phyloP scores from a whole-genome alignment of 768 basidiomycete genomes.

The Tephrocybe rancida region DNA sequence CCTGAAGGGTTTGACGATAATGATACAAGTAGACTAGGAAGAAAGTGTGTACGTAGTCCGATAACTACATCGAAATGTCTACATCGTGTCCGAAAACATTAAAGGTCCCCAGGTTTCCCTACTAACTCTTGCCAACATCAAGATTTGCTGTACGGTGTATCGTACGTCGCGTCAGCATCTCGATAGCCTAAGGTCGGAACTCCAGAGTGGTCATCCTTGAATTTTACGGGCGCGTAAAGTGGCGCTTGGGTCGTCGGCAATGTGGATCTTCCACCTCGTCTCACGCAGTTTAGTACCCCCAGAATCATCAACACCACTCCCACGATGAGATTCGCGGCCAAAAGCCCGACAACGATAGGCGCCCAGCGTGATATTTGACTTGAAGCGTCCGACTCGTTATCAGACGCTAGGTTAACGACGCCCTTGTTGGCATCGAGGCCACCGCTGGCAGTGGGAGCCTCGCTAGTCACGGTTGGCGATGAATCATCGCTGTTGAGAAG shows the following conservation, averaged over 20 bases:
- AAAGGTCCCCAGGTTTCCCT: no score
- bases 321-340: slow-evolving; percentile 29
- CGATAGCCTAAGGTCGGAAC: no score
- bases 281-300: slow-evolving; percentile 25
- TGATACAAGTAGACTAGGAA: no score
- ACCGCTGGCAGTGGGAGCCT: slow-evolving; percentile 3
- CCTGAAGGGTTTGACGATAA: background rate
- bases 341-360: slow-evolving; percentile 24
- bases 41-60: no score
- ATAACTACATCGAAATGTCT: no score
- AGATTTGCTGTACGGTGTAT: background rate
- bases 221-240: no score
- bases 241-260: no score
- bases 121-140: no score
- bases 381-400: background rate
- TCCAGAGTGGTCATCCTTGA: no score
- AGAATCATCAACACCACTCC: slow-evolving; percentile 25
- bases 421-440: background rate
- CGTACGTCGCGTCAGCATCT: no score
- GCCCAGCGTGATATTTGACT: slow-evolving; percentile 25
- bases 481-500: slow-evolving; percentile 9
- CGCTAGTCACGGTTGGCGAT: slow-evolving; percentile 7
- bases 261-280: slow-evolving; percentile 24
- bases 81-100: no score
- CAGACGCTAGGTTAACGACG: background rate